These are phyloP conservation scores for Amphibolis antarctica DNA, from an alignment of 106 monocot species.

Conservation along the genomic window DNA sequence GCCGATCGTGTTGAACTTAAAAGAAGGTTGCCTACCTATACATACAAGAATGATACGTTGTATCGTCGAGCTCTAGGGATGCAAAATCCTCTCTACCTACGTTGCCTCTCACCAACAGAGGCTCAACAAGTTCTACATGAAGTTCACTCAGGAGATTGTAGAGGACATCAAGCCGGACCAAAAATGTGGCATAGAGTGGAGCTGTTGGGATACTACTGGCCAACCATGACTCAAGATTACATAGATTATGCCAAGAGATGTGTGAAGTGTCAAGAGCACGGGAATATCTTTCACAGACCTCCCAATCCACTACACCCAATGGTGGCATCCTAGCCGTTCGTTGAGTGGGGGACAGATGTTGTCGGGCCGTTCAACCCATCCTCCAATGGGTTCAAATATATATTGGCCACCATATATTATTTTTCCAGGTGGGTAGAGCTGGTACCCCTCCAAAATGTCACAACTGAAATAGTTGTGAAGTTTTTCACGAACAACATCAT, in stretches of 20 bases:
- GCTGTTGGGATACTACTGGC: background rate
- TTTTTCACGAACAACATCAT: background rate
- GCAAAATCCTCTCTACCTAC: background rate
- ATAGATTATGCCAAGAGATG: background rate
- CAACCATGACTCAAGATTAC: background rate
- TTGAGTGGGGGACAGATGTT: background rate
- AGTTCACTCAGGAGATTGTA: background rate
- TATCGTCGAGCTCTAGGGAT: background rate
- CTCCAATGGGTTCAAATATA: background rate
- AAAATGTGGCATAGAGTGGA: background rate
- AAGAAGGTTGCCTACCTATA: background rate
- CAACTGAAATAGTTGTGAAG: background rate
- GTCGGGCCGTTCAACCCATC: background rate
- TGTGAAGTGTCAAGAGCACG: background rate
- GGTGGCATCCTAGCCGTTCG: background rate
- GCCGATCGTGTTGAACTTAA: background rate
- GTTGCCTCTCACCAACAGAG: background rate
- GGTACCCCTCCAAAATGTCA: background rate
- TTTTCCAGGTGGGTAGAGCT: background rate
- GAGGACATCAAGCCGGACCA: background rate
- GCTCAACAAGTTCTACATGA: background rate
- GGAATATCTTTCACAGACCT: background rate
- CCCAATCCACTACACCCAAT: background rate
- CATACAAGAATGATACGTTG: background rate
- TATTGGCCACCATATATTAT: background rate